Conservation (phyloP, 2,329 filamentous ascomycete species). For the Alternaria angustiovoidea region DNA sequence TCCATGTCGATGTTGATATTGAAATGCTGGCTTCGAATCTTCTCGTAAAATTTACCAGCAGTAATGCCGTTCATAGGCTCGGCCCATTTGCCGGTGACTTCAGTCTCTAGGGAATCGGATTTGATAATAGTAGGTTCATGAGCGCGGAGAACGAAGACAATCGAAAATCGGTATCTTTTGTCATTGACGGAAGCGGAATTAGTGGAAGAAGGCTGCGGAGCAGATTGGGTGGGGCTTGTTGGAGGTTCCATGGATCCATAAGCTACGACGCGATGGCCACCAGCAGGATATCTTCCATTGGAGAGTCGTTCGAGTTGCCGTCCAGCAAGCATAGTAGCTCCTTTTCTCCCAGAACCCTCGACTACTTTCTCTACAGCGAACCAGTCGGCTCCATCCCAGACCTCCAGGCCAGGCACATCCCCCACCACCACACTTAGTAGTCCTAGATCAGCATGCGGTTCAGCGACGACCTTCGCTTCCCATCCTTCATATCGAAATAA, state of each 20-base stretch:
- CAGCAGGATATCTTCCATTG: slow-evolving; percentile 42
- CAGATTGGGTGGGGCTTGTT: too few species aligned
- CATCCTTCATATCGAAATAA: slow-evolving; percentile 49
- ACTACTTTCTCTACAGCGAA: slow-evolving; percentile 42
- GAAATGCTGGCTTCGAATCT: slow-evolving; percentile 43
- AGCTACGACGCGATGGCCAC: slow-evolving; percentile 47
- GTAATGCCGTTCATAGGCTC: slow-evolving; percentile 35
- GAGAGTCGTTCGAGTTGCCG: slow-evolving; percentile 41
- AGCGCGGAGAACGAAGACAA: slow-evolving; percentile 49
- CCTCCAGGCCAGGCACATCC: slow-evolving; percentile 48
- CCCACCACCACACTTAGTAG: slow-evolving; percentile 46
- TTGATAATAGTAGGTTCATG: slow-evolving; percentile 39
- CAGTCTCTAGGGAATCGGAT: slow-evolving; percentile 37
- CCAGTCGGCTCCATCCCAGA: slow-evolving; percentile 40
- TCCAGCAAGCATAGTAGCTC: slow-evolving; percentile 42
- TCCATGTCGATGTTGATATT: slow-evolving; percentile 48
- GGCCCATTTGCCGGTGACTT: slow-evolving; percentile 40
- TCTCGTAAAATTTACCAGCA: slow-evolving; percentile 43
- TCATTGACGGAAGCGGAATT: not conserved
- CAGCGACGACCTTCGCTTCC: slow-evolving; percentile 47
- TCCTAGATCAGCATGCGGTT: slow-evolving; percentile 49
- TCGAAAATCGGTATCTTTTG: slow-evolving; percentile 42
- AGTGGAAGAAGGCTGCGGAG: not conserved
- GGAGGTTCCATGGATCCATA: slow-evolving; percentile 30
- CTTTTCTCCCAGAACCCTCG: slow-evolving; percentile 13